Evolutionary conservation across 257 asterid genomes (phyloP).

Genomic region (Paulownia fortunei): DNA sequence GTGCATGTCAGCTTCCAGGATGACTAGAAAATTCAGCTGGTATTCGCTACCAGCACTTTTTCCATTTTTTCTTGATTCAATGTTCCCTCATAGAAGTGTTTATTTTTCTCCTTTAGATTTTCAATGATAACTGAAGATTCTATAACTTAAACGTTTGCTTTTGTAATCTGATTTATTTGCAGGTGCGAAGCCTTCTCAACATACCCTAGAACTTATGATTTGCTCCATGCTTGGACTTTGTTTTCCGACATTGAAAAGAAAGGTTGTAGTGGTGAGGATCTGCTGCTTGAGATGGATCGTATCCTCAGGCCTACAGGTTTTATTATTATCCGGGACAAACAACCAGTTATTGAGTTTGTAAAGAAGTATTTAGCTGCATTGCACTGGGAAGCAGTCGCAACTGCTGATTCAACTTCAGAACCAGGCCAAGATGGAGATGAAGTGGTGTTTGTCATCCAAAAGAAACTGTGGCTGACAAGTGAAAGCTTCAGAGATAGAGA

Average conservation of each 20-base stretch:
- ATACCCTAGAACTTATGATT: slow-evolving; percentile 80
- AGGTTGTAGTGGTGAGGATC: slow-evolving; percentile 85
- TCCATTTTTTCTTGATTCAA: not conserved
- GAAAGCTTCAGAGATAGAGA: slow-evolving; percentile 72
- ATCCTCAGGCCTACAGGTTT: slow-evolving; percentile 81
- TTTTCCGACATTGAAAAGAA: slow-evolving; percentile 77
- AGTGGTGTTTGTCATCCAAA: slow-evolving; percentile 52
- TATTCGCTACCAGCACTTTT: not conserved
- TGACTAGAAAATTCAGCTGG: not conserved
- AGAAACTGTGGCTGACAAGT: slow-evolving; percentile 82
- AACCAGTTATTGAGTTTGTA: slow-evolving; percentile 64
- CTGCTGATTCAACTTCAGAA: slow-evolving; percentile 54
- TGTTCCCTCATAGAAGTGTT: not conserved
- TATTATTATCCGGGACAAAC: slow-evolving; percentile 65
- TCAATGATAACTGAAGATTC: not conserved
- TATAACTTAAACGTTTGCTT: slow-evolving; percentile 1
- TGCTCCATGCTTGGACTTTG: slow-evolving; percentile 83
- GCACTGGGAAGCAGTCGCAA: slow-evolving; percentile 79
- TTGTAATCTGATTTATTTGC: slow-evolving; percentile 16
- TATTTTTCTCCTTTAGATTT: not conserved
- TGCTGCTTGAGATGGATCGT: slow-evolving; percentile 80
- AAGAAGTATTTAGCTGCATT: slow-evolving; percentile 69
- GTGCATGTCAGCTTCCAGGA: not conserved
- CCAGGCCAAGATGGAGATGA: slow-evolving; percentile 68
- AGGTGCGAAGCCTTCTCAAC: slow-evolving; percentile 89